Conservation (phyloP, 208 protist species). For the Trypanosoma brucei region DNA sequence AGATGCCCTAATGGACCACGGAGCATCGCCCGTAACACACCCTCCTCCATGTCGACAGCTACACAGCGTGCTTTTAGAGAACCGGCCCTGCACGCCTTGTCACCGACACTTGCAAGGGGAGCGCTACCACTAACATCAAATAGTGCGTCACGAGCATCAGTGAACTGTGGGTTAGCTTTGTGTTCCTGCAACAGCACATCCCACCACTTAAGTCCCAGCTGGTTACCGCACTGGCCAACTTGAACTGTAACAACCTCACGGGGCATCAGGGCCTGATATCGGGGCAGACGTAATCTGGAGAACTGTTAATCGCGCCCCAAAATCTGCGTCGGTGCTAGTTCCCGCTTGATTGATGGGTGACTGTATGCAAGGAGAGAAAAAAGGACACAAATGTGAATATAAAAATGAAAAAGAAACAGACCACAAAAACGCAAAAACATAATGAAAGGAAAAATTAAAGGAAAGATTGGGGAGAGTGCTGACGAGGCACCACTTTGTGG, state of each 20-base stretch:
- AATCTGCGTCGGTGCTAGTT: no score
- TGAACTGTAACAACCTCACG: slow-evolving; percentile 89
- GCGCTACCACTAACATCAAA: slow-evolving; percentile 29
- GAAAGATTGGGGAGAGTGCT: no score
- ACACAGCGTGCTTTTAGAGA: slow-evolving; percentile 90
- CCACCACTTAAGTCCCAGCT: slow-evolving; percentile 94
- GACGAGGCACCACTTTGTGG: no score
- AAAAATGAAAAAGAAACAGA: no score
- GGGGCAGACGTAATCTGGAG: background rate
- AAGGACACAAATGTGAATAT: no score
- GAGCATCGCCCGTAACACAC: slow-evolving; percentile 86
- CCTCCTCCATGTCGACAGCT: slow-evolving; percentile 95
- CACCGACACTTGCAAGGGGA: background rate
- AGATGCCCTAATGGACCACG: slow-evolving; percentile 74
- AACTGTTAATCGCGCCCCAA: background rate
- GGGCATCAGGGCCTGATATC: slow-evolving; percentile 41
- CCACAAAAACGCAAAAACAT: no score
- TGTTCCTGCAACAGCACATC: slow-evolving; percentile 95
- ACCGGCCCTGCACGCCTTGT: background rate
- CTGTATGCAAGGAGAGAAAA: no score
- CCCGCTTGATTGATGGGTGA: no score
- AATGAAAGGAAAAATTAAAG: no score
- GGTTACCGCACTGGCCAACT: slow-evolving; percentile 93
- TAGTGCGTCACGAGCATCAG: slow-evolving; percentile 71
- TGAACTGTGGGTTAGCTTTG: slow-evolving; percentile 63